Conservation (phyloP, 2,329 filamentous ascomycete genomes). For the Phaeosphaeria sp. region DNA sequence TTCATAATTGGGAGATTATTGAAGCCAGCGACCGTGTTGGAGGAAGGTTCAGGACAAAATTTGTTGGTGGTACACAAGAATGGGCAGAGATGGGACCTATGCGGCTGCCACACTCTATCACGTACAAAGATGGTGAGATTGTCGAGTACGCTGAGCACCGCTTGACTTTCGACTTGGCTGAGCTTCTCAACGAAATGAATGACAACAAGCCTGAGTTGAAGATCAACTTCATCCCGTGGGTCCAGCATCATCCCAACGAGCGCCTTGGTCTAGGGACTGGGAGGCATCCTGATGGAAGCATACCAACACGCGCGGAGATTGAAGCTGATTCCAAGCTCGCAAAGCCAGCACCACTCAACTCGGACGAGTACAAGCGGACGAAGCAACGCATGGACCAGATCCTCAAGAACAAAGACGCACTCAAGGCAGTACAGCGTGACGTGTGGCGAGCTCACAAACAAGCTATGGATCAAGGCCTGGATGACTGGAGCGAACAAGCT, state of each 20-base stretch:
- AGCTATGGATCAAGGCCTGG: neutral
- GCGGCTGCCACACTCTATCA: constrained; percentile 62
- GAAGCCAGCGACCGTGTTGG: constrained; percentile 66
- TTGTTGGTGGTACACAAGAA: constrained; percentile 61
- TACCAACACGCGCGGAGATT: neutral
- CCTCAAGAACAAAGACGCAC: neutral
- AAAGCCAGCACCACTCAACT: neutral
- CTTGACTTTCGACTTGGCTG: constrained; percentile 66
- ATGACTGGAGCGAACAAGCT: neutral
- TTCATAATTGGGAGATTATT: constrained; percentile 66
- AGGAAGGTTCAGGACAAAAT: constrained; percentile 67
- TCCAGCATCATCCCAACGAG: constrained; percentile 47
- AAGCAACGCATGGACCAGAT: neutral
- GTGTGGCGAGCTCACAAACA: neutral
- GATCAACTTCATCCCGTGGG: constrained; percentile 66
- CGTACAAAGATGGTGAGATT: constrained; percentile 47
- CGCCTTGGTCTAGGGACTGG: neutral
- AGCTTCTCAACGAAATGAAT: constrained; percentile 66
- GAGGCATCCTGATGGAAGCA: neutral
- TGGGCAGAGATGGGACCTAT: constrained; percentile 70
- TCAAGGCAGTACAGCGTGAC: neutral
- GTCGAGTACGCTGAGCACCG: constrained; percentile 65
- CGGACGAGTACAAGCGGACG: neutral
- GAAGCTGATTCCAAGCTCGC: neutral
- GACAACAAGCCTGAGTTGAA: constrained; percentile 49